Base-by-base conservation (phyloP, 225 moss, liverwort and hornwort genomes). In the Antitrichia curtipendula region DNA sequence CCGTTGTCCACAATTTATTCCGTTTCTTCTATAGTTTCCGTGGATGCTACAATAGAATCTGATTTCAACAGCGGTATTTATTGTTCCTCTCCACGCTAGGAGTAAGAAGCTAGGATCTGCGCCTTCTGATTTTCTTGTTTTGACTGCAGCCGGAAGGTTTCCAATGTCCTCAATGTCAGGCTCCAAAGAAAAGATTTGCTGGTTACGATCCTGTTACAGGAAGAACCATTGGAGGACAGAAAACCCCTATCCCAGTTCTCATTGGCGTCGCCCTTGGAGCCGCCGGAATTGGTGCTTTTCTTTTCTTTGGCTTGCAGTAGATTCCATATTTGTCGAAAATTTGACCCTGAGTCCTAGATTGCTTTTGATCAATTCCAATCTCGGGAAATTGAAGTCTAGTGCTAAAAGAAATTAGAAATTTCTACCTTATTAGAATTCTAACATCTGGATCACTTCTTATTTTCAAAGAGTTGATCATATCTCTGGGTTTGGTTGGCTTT, bases 171-270 rank as follows among this genome's bases (percentile, higher is more conserved):
- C 98, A 98, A 91, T 98, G 98, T 88, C 96, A 95, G 89, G 98
- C 98, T 58, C 94, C 98, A 45, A 98, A 98, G 92, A 98, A 98
- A 88, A 93, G 98, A 62, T 98, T 98, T 90, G 95, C 97, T 65
- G 87, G 86, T 45, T 98, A 96, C 63, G 98, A 98, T 85, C 88
- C 94, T 19, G 97, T 93, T 84, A 95, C 97, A 50, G 98, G 98
- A 40, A 92, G 80, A 28, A 89, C 96, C 75, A 49, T 85, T 25
- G 96, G 97, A 56, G 95, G 95, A 29, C 96, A 94, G 72, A 88
- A 87, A 61, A 94, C 95, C 32, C 98, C 98, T 73, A 57, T 97
- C 7, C 38, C 93, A 54, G 98, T 98, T 43, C 71, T 98, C 66
- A 70, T 97, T 32, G 96, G 95, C 88, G 92, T 96, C 32, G 31